A percentile compares a stretch with the other conserved stretches of the same genome.
phyloP scores from a whole-genome alignment of 1,139 yeast genomes.

The Ogataea hybrid region DNA sequence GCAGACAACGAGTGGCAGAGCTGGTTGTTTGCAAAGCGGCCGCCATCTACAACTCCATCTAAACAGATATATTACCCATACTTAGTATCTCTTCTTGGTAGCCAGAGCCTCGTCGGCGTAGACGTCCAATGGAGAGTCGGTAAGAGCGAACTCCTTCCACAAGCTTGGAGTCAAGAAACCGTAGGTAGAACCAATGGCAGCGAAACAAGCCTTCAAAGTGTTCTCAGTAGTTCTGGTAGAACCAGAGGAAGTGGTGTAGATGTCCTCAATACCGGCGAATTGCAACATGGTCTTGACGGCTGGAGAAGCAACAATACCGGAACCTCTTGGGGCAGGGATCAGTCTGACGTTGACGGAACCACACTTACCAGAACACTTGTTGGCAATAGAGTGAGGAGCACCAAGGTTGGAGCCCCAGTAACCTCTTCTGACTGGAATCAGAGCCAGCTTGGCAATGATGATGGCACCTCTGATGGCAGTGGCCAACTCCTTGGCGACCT shows the following conservation, averaged over 20 bases:
- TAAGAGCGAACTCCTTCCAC: constrained; percentile 86
- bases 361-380: constrained; percentile 99
- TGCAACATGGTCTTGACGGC: constrained; percentile 98
- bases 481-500: constrained; percentile 99
- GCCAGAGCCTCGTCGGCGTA: constrained; percentile 83
- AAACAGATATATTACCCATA: constrained; percentile 7
- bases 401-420: constrained; percentile 99
- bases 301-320: constrained; percentile 99
- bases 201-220: constrained; percentile 99
- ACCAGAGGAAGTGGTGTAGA: constrained; percentile 98
- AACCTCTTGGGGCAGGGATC: constrained; percentile 99
- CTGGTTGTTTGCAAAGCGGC: background rate
- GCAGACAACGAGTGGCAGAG: background rate
- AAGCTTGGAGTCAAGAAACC: constrained; percentile 99
- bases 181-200: constrained; percentile 99
- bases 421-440: constrained; percentile 99
- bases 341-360: constrained; percentile 98
- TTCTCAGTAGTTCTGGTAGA: constrained; percentile 99
- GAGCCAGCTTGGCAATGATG: constrained; percentile 97
- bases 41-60: background rate
- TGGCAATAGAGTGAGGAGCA: constrained; percentile 98
- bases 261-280: constrained; percentile 99
- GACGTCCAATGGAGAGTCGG: constrained; percentile 91
- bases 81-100: constrained; percentile 70
- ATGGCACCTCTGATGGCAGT: constrained; percentile 99